Evolutionary conservation across 371 early-diverging fungal genomes (phyloP), one percentile per base, ranked within the genome.

Genomic region (Mucor indicus): DNA sequence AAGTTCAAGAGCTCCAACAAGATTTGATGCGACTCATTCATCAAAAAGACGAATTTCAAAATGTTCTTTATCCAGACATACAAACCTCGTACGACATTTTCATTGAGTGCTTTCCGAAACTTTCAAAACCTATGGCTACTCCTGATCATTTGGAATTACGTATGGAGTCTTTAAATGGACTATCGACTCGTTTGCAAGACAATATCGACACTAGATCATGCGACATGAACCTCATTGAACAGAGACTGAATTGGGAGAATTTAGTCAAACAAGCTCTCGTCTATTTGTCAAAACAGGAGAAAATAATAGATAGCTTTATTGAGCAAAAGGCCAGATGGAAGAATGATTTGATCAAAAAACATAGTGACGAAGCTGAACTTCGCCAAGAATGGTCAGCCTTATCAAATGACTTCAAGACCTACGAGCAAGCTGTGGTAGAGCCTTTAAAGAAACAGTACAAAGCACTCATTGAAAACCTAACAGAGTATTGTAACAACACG

Each of bases 91-190:
- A 67, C 44, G 68, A 70, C 17, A 29, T 33, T 2, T 70, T 76
- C 47, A 56, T 56, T 2, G 61, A 57, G 12, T 68, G 60, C 19
- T 72, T 72, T 38, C 51, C 65, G 5, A 50, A 57, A 38, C 39
- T 76, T 9, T 53, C 68, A 9, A 51, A 61, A 24, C 71, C 75
- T 0, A 60, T 71, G 20, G 67, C 66, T 7, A 66, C 54, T 0
- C 75, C 75, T 0, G 75, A 75, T 57, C 67, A 71, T 47, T 51
- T 75, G 9, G 75, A 71, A 35, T 61, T 54, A 1, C 50, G 59
- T 23, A 75, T 75, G 75, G 69, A 67, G 17, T 56, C 62, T 2
- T 23, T 69, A 5, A 25, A 39, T 13, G 60, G 62, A 35, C 35
- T 53, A 0, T 33, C 46, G 0, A 41, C 36, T 25, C 42, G 74